phyloP scores from a whole-genome alignment of 2,329 filamentous ascomycete genomes.

The Diplocarpon mali region DNA sequence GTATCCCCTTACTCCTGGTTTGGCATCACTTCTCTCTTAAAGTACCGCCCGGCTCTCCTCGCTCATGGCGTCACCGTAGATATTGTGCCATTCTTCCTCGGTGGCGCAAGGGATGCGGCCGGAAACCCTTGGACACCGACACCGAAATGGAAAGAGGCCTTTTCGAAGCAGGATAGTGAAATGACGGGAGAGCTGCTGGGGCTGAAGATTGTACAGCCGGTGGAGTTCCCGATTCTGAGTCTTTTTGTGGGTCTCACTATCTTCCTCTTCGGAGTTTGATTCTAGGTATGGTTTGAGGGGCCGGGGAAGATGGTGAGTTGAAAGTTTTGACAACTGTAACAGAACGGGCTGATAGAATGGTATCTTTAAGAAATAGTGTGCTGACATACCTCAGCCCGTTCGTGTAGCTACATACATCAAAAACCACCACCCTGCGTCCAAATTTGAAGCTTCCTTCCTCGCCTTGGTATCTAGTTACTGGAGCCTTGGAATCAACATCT shows the following conservation, averaged over 20 bases:
- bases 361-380: background rate
- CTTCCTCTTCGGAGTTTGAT: background rate
- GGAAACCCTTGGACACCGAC: constrained; percentile 14
- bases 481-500: constrained; percentile 12
- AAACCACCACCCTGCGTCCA: constrained; percentile 5
- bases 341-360: background rate
- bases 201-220: constrained; percentile 12
- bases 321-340: background rate
- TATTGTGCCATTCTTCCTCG: constrained; percentile 17
- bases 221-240: constrained; percentile 11
- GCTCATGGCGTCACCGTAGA: constrained; percentile 13
- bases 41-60: constrained; percentile 10
- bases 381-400: constrained; percentile 7
- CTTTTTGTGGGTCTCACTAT: constrained; percentile 11
- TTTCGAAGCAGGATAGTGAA: constrained; percentile 10
- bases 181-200: constrained; percentile 11
- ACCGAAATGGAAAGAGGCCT: constrained; percentile 12
- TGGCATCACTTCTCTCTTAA: constrained; percentile 11
- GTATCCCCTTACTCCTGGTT: constrained; percentile 19
- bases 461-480: constrained; percentile 14
- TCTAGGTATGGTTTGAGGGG: background rate
- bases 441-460: constrained; percentile 12
- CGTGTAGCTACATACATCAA: constrained; percentile 15
- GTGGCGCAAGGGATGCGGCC: constrained; percentile 11
- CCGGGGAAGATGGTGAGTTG: background rate